These are phyloP conservation scores for Zymoseptoria passerinii DNA, from an alignment of 2,329 filamentous ascomycete species.

Conservation along the genomic window DNA sequence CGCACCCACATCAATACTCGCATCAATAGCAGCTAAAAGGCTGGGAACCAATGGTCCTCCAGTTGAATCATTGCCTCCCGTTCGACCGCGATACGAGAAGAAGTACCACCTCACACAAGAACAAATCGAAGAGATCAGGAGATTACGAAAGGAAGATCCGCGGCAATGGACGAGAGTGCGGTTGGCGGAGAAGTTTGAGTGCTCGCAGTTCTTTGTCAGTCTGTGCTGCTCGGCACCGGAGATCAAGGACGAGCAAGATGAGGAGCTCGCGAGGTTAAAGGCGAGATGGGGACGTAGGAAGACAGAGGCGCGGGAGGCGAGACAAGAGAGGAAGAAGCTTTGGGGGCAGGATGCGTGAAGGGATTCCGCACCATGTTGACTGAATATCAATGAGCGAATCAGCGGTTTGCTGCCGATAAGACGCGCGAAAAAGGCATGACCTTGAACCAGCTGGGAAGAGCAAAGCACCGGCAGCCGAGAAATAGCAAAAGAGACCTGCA, in stretches of 20 bases:
- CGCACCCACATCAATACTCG: constrained; percentile 11
- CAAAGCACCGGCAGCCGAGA: not conserved
- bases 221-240: constrained; percentile 48
- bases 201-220: constrained; percentile 54
- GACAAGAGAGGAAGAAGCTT: constrained; percentile 49
- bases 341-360: constrained; percentile 52
- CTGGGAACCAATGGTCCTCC: constrained; percentile 16
- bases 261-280: constrained; percentile 47
- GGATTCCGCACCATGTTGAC: not conserved
- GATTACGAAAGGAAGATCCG: constrained; percentile 47
- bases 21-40: constrained; percentile 17
- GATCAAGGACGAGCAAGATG: constrained; percentile 33
- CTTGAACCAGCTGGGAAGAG: not conserved
- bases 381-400: not conserved
- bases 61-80: constrained; percentile 37
- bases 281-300: constrained; percentile 53
- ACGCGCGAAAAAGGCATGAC: not conserved
- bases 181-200: constrained; percentile 55
- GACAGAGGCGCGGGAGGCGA: constrained; percentile 53
- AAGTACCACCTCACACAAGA: constrained; percentile 52
- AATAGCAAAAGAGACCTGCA: not conserved
- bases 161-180: constrained; percentile 50
- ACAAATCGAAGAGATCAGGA: constrained; percentile 53
- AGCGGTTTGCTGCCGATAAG: not conserved
- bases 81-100: constrained; percentile 46